A percentile compares a stretch with the other conserved stretches of the same genome.
Evolutionary conservation across 192 early-diverging fungal species (phyloP).

Genomic region (Dissophora ornata): DNA sequence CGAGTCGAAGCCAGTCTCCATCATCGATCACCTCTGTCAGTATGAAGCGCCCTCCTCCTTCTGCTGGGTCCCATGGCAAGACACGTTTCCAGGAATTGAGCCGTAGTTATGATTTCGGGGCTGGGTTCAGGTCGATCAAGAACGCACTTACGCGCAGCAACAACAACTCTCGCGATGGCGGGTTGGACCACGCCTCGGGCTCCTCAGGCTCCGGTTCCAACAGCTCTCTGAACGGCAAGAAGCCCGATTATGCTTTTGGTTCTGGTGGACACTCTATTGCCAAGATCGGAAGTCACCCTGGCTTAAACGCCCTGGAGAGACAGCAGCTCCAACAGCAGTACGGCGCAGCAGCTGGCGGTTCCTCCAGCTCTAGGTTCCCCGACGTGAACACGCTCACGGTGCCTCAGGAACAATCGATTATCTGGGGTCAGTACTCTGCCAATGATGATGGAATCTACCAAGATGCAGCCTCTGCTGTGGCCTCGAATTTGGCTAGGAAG

Average conservation of each 20-base stretch:
- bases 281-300: conserved; percentile 46
- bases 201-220: background rate
- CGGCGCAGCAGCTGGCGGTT: conserved; percentile 4
- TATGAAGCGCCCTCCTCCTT: conserved; percentile 38
- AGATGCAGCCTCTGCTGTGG: conserved; percentile 19
- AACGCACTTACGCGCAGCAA: conserved; percentile 33
- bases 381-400: conserved; percentile 11
- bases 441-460: conserved; percentile 19
- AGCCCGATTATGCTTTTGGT: conserved; percentile 24
- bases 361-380: conserved; percentile 17
- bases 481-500: conserved; percentile 25
- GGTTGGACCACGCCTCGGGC: conserved; percentile 2
- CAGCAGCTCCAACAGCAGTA: conserved; percentile 46
- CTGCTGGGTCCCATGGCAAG: conserved; percentile 39
- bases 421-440: conserved; percentile 47
- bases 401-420: conserved; percentile 24
- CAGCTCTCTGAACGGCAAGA: conserved; percentile 12
- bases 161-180: conserved; percentile 32
- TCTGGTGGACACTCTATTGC: conserved; percentile 37
- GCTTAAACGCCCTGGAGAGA: conserved; percentile 26
- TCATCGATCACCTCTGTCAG: conserved; percentile 20
- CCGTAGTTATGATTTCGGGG: conserved; percentile 40
- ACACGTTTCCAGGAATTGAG: conserved; percentile 42
- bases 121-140: conserved; percentile 36
- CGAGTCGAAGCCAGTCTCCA: conserved; percentile 27